A percentile compares a stretch with the other conserved stretches of the same genome.
phyloP scores from a whole-genome alignment of 1,284 basidiomycete genomes.

The Sanguinoderma infundibulare region DNA sequence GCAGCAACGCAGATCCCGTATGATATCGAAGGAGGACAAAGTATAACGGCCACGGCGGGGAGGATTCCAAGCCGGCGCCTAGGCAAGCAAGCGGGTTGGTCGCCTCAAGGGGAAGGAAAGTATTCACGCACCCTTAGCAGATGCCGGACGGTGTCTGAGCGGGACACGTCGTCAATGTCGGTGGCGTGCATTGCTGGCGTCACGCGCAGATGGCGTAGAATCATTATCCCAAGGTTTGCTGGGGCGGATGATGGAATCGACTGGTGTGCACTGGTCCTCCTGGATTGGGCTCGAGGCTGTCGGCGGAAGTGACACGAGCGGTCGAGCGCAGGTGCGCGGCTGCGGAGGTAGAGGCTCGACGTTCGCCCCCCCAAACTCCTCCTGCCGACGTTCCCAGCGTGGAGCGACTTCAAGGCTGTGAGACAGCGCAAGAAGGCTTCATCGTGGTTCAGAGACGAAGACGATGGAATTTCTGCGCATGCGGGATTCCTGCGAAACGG shows the following conservation, averaged over 20 bases:
- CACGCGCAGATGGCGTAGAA: no score
- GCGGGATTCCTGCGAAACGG: neutral
- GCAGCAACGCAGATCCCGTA: slow-evolving; percentile 2
- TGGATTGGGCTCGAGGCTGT: neutral
- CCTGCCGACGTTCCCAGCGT: slow-evolving; percentile 12
- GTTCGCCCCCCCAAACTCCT: slow-evolving; percentile 19
- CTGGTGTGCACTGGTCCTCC: neutral
- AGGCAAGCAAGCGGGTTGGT: neutral
- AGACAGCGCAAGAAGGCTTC: neutral
- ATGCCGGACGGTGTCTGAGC: neutral
- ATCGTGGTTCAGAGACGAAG: neutral
- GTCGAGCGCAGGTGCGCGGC: neutral
- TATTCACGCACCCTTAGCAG: neutral
- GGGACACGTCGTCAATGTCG: neutral
- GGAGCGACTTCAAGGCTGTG: neutral
- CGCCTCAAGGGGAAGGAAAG: neutral
- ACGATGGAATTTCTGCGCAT: neutral
- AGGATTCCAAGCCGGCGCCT: neutral
- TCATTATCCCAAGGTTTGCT: neutral
- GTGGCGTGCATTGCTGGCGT: neutral
- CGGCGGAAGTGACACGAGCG: slow-evolving; percentile 1
- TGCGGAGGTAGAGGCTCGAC: slow-evolving; percentile 5
- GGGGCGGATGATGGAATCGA: neutral
- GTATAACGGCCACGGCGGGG: neutral
- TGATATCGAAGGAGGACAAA: neutral